Percentiles rank a stretch among this genome's conserved stretches.
These are phyloP conservation scores for Cicer chorassanicum DNA, from an alignment of 306 rosid species.

Conservation along the genomic window DNA sequence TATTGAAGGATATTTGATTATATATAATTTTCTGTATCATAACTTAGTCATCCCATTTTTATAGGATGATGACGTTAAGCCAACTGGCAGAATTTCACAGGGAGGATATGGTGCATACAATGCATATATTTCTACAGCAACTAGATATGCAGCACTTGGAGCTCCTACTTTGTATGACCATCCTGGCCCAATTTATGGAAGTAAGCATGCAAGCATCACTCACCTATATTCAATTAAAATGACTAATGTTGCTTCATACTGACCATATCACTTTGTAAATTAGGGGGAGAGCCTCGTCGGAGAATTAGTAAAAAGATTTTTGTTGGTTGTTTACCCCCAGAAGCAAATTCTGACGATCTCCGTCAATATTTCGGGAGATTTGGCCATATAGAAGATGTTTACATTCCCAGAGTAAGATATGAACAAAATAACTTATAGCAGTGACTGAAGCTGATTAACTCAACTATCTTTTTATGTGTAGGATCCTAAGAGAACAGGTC, in stretches of 20 bases:
- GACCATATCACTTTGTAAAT: constrained; percentile 40
- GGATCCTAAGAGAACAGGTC: constrained; percentile 97
- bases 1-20: constrained; percentile 1
- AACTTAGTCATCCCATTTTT: constrained; percentile 41
- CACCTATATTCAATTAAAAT: constrained; percentile 19
- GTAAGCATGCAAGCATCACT: constrained; percentile 57
- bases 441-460: constrained; percentile 35
- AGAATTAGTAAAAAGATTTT: constrained; percentile 84
- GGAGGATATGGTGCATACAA: constrained; percentile 99
- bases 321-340: constrained; percentile 89
- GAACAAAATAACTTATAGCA: background rate
- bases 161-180: constrained; percentile 96
- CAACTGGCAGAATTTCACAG: constrained; percentile 70
- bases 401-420: constrained; percentile 80
- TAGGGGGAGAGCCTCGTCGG: constrained; percentile 84
- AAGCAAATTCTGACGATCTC: constrained; percentile 86
- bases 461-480: constrained; percentile 37
- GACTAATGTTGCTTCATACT: constrained; percentile 33
- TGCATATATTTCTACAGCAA: constrained; percentile 95
- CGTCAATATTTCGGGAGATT: constrained; percentile 93
- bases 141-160: constrained; percentile 97
- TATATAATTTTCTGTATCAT: constrained; percentile 5
- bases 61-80: constrained; percentile 93
- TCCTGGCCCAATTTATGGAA: constrained; percentile 84
- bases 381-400: constrained; percentile 88